A percentile compares a stretch with the other conserved stretches of the same genome.
These are phyloP conservation scores for Pseudognaphalium luteoalbum DNA, from an alignment of 129 eudicot genomes.

Conservation along the genomic window DNA sequence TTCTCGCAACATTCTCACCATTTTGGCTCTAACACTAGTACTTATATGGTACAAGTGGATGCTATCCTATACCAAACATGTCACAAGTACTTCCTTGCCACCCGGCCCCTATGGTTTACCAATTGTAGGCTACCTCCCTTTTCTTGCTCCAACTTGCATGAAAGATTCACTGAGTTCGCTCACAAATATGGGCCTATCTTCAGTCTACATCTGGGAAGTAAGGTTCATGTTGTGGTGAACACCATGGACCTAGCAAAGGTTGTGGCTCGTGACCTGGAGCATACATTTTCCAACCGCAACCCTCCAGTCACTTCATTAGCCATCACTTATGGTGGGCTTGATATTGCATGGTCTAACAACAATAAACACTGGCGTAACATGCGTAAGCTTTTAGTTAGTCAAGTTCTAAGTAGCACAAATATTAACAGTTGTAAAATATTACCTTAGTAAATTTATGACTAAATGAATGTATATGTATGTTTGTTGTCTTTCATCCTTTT, in stretches of 20 bases:
- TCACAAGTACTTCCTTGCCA: conserved; percentile 1
- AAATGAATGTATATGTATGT: too few relatives aligned
- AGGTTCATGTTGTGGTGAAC: too few relatives aligned
- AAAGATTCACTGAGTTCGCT: neutral
- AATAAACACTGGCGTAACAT: neutral
- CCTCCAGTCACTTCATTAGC: neutral
- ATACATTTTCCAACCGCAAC: conserved; percentile 9
- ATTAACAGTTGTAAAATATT: conserved; percentile 1
- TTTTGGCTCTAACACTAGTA: conserved; percentile 11
- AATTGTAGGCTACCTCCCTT: conserved; percentile 29
- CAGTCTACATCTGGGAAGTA: conserved; percentile 3
- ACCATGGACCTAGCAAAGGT: too few relatives aligned
- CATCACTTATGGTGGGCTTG: conserved; percentile 8
- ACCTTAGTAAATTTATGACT: too few relatives aligned
- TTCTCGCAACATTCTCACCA: conserved; percentile 15
- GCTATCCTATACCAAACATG: neutral
- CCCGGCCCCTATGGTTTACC: conserved; percentile 39
- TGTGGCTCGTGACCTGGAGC: neutral
- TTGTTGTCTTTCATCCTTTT: too few relatives aligned
- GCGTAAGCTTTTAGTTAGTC: conserved; percentile 17
- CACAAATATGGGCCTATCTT: conserved; percentile 34
- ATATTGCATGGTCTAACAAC: conserved; percentile 16
- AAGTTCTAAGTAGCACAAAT: conserved; percentile 25
- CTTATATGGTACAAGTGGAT: conserved; percentile 13
- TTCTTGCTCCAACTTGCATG: conserved; percentile 23